Conservation (phyloP, 805 yeast species). For the Kazachstania africana region DNA sequence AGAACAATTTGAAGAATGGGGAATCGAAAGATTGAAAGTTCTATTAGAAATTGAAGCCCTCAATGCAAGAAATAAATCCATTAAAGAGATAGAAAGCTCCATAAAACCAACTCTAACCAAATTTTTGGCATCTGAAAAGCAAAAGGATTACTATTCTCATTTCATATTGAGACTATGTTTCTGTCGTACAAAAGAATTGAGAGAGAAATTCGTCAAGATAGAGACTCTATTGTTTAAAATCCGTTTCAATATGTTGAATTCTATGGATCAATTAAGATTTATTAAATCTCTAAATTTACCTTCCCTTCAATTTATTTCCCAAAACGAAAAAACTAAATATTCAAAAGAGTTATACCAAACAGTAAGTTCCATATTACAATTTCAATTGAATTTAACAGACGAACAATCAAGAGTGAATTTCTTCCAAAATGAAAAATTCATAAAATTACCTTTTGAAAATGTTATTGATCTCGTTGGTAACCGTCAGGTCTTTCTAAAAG, state of each 20-base stretch:
- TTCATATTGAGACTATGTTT: conserved; percentile 80
- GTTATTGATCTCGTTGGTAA: conserved; percentile 66
- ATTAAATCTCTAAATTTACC: conserved; percentile 54
- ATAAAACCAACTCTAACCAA: conserved; percentile 57
- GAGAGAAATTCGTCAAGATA: conserved; percentile 65
- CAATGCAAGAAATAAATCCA: conserved; percentile 46
- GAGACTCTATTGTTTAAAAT: conserved; percentile 67
- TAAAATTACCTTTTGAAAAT: conserved; percentile 78
- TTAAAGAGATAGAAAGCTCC: conserved; percentile 52
- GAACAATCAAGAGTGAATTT: conserved; percentile 35
- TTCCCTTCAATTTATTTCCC: conserved; percentile 50
- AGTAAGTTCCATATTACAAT: conserved; percentile 31
- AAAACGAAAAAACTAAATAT: conserved; percentile 45
- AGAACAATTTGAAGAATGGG: conserved; percentile 93
- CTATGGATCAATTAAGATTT: conserved; percentile 59
- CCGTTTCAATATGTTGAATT: conserved; percentile 53
- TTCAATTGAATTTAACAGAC: conserved; percentile 30
- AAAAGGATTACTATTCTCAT: conserved; percentile 88
- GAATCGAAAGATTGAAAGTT: conserved; percentile 77
- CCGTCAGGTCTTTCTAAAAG: conserved; percentile 54
- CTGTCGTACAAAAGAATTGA: conserved; percentile 73
- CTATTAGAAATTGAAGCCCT: conserved; percentile 77
- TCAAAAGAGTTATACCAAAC: conserved; percentile 43
- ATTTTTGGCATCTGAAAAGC: conserved; percentile 62
- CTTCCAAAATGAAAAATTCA: conserved; percentile 52